phyloP scores from a whole-genome alignment of 2,329 filamentous ascomycete genomes.

The Apiospora sp. region DNA sequence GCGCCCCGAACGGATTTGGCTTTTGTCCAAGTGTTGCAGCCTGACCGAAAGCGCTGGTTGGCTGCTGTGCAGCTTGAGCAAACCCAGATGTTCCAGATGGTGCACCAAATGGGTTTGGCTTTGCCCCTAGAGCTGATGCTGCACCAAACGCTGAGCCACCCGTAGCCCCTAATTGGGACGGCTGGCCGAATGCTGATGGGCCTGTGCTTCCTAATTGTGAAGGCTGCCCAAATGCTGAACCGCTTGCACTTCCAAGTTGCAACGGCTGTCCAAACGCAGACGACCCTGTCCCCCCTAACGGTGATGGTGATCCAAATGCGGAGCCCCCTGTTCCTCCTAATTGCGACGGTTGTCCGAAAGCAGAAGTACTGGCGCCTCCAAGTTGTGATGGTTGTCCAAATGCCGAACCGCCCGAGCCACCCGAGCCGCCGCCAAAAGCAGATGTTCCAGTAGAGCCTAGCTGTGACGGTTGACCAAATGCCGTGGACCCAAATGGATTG shows the following conservation, averaged over 20 bases:
- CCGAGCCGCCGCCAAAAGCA: slow-evolving; percentile 22
- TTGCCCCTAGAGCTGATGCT: slow-evolving; percentile 16
- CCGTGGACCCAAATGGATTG: slow-evolving; percentile 24
- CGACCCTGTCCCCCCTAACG: slow-evolving; percentile 37
- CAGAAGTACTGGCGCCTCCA: slow-evolving; percentile 22
- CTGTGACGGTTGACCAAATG: slow-evolving; percentile 46
- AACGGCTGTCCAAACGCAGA: slow-evolving; percentile 44
- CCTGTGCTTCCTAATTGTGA: slow-evolving; percentile 36
- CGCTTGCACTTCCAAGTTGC: slow-evolving; percentile 36
- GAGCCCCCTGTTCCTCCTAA: slow-evolving; percentile 30
- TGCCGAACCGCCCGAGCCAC: slow-evolving; percentile 31
- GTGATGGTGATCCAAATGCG: slow-evolving; percentile 51
- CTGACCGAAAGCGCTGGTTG: slow-evolving; percentile 45
- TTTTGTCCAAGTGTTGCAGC: slow-evolving; percentile 44
- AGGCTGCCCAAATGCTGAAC: slow-evolving; percentile 49
- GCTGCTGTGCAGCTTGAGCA: slow-evolving; percentile 40
- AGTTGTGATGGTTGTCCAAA: slow-evolving; percentile 35
- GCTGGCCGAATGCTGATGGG: slow-evolving; percentile 21
- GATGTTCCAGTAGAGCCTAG: slow-evolving; percentile 36
- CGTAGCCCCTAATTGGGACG: slow-evolving; percentile 11
- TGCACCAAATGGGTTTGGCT: slow-evolving; percentile 38
- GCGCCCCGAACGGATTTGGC: slow-evolving; percentile 36
- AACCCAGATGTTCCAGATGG: slow-evolving; percentile 40
- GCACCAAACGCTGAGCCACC: slow-evolving; percentile 9
- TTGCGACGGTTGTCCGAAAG: slow-evolving; percentile 39